These are phyloP conservation scores for Globisporangium radiosum DNA, from an alignment of 352 stramenopile species.

Conservation along the genomic window DNA sequence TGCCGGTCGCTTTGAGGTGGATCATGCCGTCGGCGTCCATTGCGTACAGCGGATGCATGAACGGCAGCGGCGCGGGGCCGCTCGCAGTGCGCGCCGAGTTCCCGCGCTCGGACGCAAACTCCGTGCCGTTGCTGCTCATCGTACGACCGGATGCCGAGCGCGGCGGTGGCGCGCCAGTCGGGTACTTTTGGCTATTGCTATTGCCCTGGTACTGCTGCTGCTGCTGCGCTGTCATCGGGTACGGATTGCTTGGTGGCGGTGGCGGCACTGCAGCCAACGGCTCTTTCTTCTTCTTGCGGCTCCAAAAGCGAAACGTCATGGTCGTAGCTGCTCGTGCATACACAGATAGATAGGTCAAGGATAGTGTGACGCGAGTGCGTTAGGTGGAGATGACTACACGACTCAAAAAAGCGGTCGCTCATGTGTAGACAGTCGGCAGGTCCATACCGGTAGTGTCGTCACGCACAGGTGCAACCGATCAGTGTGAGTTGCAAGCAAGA, in stretches of 20 bases:
- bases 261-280: slow-evolving; percentile 1
- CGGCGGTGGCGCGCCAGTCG: slow-evolving; percentile 19
- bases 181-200: slow-evolving; percentile 31
- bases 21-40: slow-evolving; percentile 85
- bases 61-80: slow-evolving; percentile 33
- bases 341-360: not conserved
- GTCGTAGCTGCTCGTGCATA: not conserved
- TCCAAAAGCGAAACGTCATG: slow-evolving; percentile 76
- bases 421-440: no score
- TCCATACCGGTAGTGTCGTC: no score
- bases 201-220: slow-evolving; percentile 2
- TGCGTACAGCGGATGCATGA: slow-evolving; percentile 73
- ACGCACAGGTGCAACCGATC: not conserved
- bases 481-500: not conserved
- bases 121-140: slow-evolving; percentile 34
- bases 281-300: slow-evolving; percentile 66
- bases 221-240: not conserved
- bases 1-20: slow-evolving; percentile 78
- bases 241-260: slow-evolving; percentile 4
- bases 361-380: not conserved
- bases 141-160: slow-evolving; percentile 37
- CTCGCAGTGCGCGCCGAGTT: slow-evolving; percentile 6
- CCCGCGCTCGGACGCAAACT: slow-evolving; percentile 5
- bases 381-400: no score
- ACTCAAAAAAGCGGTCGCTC: no score